A percentile compares a stretch with the other conserved stretches of the same genome.
Conservation (phyloP, 1,139 yeast species). For the Sugiyamaella castrensis region DNA sequence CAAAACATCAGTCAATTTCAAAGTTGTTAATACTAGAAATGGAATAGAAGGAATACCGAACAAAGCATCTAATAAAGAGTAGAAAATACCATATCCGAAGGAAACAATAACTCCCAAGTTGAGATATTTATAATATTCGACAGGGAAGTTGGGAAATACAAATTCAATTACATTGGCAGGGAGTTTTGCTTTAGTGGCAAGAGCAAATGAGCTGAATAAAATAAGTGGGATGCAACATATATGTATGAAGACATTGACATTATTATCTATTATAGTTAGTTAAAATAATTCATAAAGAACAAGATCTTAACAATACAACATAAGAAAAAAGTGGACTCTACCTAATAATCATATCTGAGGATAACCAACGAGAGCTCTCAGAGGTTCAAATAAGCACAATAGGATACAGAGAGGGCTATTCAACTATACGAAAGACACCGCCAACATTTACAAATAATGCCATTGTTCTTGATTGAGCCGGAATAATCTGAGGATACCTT, state of each 20-base stretch:
- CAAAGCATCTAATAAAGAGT: slow-evolving; percentile 41
- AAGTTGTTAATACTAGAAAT: slow-evolving; percentile 34
- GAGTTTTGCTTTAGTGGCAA: slow-evolving; percentile 34
- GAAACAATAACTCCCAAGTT: slow-evolving; percentile 43
- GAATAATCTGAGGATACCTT: too few relatives aligned
- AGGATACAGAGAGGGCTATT: too few relatives aligned
- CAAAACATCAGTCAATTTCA: slow-evolving; percentile 27
- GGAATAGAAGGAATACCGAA: slow-evolving; percentile 46
- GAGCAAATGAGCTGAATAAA: slow-evolving; percentile 51
- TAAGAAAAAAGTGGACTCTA: too few relatives aligned
- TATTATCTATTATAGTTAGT: slow-evolving; percentile 38
- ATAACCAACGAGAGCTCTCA: too few relatives aligned
- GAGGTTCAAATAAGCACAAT: too few relatives aligned
- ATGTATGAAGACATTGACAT: slow-evolving; percentile 72
- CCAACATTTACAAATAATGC: too few relatives aligned
- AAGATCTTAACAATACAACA: too few relatives aligned
- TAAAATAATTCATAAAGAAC: background rate
- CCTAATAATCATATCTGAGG: too few relatives aligned
- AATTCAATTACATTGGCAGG: slow-evolving; percentile 11
- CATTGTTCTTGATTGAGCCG: too few relatives aligned
- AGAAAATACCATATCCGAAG: slow-evolving; percentile 45
- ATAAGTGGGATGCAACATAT: slow-evolving; percentile 77
- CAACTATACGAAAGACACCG: background rate
- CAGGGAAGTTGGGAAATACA: slow-evolving; percentile 29
- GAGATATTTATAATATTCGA: slow-evolving; percentile 36